Evolutionary conservation across 2,329 filamentous ascomycete species (phyloP).

Genomic region (Trichoderma sp.): DNA sequence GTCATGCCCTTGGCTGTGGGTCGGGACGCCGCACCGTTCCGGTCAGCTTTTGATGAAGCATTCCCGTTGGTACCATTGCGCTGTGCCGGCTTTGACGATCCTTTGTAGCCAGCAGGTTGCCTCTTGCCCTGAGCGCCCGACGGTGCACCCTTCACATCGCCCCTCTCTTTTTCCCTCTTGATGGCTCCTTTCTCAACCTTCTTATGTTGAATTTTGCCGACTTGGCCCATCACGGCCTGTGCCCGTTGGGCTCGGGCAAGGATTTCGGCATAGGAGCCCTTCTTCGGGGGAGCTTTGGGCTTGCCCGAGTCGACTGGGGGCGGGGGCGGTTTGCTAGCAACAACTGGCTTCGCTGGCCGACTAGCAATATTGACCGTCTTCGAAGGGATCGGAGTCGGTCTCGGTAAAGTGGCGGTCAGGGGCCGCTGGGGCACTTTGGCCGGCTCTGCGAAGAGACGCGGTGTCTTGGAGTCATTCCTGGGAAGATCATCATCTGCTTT

Average conservation of each 20-base stretch:
- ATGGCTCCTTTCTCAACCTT: conserved; percentile 61
- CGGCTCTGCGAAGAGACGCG: conserved; percentile 31
- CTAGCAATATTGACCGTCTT: background rate
- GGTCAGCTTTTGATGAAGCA: conserved; percentile 16
- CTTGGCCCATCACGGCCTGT: conserved; percentile 57
- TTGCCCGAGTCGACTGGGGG: conserved; percentile 39
- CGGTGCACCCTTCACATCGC: conserved; percentile 38
- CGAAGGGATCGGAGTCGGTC: conserved; percentile 9
- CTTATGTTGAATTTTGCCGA: conserved; percentile 74
- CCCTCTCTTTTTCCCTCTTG: conserved; percentile 45
- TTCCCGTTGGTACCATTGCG: conserved; percentile 27
- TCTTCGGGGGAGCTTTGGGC: conserved; percentile 57
- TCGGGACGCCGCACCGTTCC: conserved; percentile 5
- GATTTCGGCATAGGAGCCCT: conserved; percentile 72
- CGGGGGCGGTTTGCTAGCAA: conserved; percentile 28
- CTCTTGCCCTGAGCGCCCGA: conserved; percentile 32
- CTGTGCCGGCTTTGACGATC: conserved; percentile 33
- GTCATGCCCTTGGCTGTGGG: conserved; percentile 7
- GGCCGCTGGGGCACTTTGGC: conserved; percentile 26
- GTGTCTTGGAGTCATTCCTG: conserved; percentile 42
- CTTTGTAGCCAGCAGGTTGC: conserved; percentile 29
- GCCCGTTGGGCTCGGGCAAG: conserved; percentile 69
- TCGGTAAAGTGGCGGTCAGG: conserved; percentile 23
- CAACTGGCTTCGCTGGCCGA: conserved; percentile 21
- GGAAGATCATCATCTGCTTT: conserved; percentile 55